phyloP scores from a whole-genome alignment of 352 stramenopile species.

The Globisporangium orthogonon region DNA sequence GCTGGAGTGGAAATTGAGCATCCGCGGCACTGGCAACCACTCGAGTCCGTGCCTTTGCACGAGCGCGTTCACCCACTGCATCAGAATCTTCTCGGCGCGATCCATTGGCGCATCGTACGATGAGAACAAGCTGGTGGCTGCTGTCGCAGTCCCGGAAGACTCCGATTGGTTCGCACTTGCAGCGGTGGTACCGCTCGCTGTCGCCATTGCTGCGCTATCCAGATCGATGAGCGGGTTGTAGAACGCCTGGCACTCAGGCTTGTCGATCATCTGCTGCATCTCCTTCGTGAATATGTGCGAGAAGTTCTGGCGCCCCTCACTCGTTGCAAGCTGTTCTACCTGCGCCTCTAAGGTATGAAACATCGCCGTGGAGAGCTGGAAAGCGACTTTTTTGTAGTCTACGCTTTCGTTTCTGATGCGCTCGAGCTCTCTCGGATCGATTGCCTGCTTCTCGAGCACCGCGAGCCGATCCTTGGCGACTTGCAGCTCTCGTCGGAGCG shows the following conservation, averaged over 20 bases:
- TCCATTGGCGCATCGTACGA: conserved; percentile 47
- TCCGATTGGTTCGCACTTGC: background rate
- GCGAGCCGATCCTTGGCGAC: conserved; percentile 22
- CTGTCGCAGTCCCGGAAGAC: background rate
- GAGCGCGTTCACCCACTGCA: conserved; percentile 69
- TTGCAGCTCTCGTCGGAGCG: conserved; percentile 40
- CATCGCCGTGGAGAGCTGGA: conserved; percentile 41
- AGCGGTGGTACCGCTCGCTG: conserved; percentile 5
- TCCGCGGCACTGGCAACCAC: conserved; percentile 38
- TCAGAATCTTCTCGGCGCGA: conserved; percentile 62
- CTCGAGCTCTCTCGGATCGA: conserved; percentile 53
- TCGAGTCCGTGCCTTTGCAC: conserved; percentile 36
- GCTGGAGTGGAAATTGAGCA: conserved; percentile 68
- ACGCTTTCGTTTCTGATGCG: conserved; percentile 42
- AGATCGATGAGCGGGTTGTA: conserved; percentile 60
- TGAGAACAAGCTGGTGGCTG: conserved; percentile 14
- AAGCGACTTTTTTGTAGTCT: conserved; percentile 69
- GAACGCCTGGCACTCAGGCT: conserved; percentile 51
- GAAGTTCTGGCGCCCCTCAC: conserved; percentile 61
- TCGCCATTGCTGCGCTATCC: conserved; percentile 12
- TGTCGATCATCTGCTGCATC: conserved; percentile 51
- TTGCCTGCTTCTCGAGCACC: conserved; percentile 34
- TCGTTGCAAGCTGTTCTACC: conserved; percentile 50
- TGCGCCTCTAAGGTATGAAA: conserved; percentile 49
- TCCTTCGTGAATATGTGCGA: conserved; percentile 57